Conservation (phyloP, 2,329 filamentous ascomycete species). For the Alternaria angustiovoidea region DNA sequence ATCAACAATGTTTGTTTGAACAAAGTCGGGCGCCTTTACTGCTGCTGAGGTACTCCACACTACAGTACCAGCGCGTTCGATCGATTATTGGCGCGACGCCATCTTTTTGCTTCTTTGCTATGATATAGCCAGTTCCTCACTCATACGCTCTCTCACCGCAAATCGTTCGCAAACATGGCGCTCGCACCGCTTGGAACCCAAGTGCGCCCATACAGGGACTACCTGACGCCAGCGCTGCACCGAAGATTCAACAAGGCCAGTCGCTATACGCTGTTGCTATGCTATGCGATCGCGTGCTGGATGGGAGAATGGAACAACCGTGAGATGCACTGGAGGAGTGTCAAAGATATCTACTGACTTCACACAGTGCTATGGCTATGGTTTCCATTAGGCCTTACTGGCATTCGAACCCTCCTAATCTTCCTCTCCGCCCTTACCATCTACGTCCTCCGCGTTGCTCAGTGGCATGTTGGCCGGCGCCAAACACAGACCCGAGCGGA, state of each 20-base stretch:
- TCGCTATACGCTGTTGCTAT: slow-evolving; percentile 71
- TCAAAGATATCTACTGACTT: slow-evolving; percentile 21
- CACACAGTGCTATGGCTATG: slow-evolving; percentile 80
- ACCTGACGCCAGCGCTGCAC: slow-evolving; percentile 87
- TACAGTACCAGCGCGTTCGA: slow-evolving; percentile 17
- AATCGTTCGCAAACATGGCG: slow-evolving; percentile 32
- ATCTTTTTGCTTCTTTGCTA: slow-evolving; percentile 23
- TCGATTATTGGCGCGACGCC: slow-evolving; percentile 15
- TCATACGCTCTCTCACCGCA: slow-evolving; percentile 40
- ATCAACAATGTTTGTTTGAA: slow-evolving; percentile 38
- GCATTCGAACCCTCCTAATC: slow-evolving; percentile 76
- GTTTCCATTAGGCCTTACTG: slow-evolving; percentile 81
- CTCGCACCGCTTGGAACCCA: slow-evolving; percentile 39
- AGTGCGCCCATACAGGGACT: slow-evolving; percentile 81
- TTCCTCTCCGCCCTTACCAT: slow-evolving; percentile 79
- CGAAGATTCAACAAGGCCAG: slow-evolving; percentile 84
- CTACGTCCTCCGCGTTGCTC: slow-evolving; percentile 84
- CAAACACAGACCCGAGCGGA: slow-evolving; percentile 74
- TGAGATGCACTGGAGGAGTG: slow-evolving; percentile 55
- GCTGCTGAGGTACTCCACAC: slow-evolving; percentile 8
- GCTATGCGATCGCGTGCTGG: slow-evolving; percentile 75
- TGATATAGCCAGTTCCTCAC: slow-evolving; percentile 31
- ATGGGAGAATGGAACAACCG: slow-evolving; percentile 71
- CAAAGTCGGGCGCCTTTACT: slow-evolving; percentile 24
- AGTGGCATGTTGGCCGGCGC: slow-evolving; percentile 70